Evolutionary conservation across 108 stramenopile species (phyloP), one percentile per base, ranked within the genome.

Genomic region (Nitzschia inconspicua): DNA sequence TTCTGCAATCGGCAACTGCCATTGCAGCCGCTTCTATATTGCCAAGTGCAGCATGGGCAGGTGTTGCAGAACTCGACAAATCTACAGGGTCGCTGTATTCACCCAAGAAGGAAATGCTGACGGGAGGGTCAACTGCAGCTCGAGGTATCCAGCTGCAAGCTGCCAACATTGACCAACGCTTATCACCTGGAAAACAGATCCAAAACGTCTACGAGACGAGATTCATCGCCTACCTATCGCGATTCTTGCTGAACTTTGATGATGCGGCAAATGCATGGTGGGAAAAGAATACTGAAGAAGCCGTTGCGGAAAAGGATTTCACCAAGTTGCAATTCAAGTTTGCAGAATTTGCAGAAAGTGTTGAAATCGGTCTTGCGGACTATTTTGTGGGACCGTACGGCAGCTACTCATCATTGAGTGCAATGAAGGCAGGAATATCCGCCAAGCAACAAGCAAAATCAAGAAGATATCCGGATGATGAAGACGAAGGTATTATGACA

Each of bases 311-410:
- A n/a, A 60, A 46, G 39, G 35, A n/a, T n/a, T n/a, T n/a, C n/a
- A n/a, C 28, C 37, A 66, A 25, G 14, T 47, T 13, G 47, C 63
- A 34, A 41, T 66, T 43, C 24, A 57, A 60, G 50, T 93, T 93
- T 75, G 84, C 86, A 5, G 82, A 88, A 62, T 93, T 93, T 74
- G 85, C 92, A 11, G 85, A 90, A 58, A 77, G 75, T 49, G 88
- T 94, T 11, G 85, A 86, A 57, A 61, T 94, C 32, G 92, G 92
- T 22, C 59, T 94, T 46, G 84, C 86, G 8, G 84, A 94, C 62
- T 94, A 94, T 60, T 94, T 94, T 65, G 49, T 75, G 10, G 92
- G 92, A 10, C 92, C 92, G 3, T 94, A 90, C 60, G 92, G 92
- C 14, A 74, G 71, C 34, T 89, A 93, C 62, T 78, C 81, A 18